phyloP scores from a whole-genome alignment of 805 yeast genomes.

The Maudiozyma saulgeensis region DNA sequence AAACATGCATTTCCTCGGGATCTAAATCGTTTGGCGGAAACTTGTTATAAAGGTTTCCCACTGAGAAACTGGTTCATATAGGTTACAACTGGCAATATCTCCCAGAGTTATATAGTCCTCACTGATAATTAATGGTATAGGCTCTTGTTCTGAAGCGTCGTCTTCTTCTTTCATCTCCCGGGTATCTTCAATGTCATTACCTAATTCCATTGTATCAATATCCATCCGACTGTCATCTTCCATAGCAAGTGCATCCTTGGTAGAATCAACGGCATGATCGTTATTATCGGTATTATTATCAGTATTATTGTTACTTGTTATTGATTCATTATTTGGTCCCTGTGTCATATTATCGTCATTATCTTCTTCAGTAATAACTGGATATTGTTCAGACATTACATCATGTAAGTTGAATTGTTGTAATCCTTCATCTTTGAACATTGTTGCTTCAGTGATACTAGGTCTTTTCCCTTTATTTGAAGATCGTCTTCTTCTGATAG shows the following conservation, averaged over 20 bases:
- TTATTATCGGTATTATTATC: constrained; percentile 4
- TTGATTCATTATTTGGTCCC: neutral
- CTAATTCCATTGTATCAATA: constrained; percentile 6
- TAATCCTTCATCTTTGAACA: constrained; percentile 28
- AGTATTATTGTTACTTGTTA: constrained; percentile 9
- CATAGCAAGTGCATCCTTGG: constrained; percentile 1
- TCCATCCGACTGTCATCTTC: constrained; percentile 4
- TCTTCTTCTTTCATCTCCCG: neutral
- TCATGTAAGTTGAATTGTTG: constrained; percentile 28
- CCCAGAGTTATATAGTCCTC: constrained; percentile 24
- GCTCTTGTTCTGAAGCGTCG: neutral
- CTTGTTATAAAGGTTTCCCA: constrained; percentile 17
- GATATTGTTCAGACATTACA: constrained; percentile 18
- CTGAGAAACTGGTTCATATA: constrained; percentile 14
- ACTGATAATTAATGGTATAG: constrained; percentile 16
- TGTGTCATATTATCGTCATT: neutral
- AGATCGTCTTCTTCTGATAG: constrained; percentile 20
- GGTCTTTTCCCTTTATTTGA: constrained; percentile 23
- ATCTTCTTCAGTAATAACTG: constrained; percentile 9
- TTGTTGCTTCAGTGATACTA: constrained; percentile 23
- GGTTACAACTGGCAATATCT: constrained; percentile 14
- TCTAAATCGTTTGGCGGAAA: too few relatives aligned
- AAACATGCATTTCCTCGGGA: too few relatives aligned
- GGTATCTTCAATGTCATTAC: neutral
- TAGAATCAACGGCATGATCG: constrained; percentile 1